These are phyloP conservation scores for Hanseniaspora sp. DNA, from an alignment of 1,139 yeast genomes.

Conservation along the genomic window DNA sequence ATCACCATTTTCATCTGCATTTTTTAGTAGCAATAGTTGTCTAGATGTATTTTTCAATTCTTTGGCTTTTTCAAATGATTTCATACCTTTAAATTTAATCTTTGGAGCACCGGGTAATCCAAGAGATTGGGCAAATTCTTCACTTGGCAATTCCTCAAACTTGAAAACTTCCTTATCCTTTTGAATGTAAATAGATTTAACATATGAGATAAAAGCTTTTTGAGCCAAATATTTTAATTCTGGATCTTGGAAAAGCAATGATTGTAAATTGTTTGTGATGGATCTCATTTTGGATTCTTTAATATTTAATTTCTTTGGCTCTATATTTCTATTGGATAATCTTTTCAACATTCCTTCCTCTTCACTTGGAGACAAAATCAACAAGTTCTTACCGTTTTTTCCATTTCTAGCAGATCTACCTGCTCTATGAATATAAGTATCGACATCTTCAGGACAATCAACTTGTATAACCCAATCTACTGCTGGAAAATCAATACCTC, in stretches of 20 bases:
- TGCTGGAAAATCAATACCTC: constrained; percentile 95
- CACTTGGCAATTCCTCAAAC: constrained; percentile 65
- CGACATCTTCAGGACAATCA: constrained; percentile 92
- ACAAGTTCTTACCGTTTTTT: constrained; percentile 70
- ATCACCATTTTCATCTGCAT: constrained; percentile 61
- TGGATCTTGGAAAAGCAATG: constrained; percentile 83
- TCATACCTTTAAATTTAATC: constrained; percentile 54
- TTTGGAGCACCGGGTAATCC: constrained; percentile 97
- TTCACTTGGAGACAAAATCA: constrained; percentile 76
- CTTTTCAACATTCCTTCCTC: constrained; percentile 65
- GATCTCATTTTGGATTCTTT: constrained; percentile 67
- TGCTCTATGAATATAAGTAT: constrained; percentile 90
- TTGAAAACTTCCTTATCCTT: constrained; percentile 78
- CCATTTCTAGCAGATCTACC: constrained; percentile 96
- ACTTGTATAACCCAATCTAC: constrained; percentile 96
- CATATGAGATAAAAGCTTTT: constrained; percentile 86
- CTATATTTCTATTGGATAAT: constrained; percentile 47
- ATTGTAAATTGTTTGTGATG: constrained; percentile 75
- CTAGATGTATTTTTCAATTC: constrained; percentile 77
- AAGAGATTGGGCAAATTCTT: constrained; percentile 70
- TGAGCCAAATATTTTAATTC: constrained; percentile 87
- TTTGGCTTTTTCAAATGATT: constrained; percentile 40
- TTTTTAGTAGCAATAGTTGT: constrained; percentile 46
- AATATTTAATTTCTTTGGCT: constrained; percentile 60
- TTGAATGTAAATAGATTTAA: constrained; percentile 73